These are phyloP conservation scores for Cicer judaicum DNA, from an alignment of 306 rosid species.

Conservation along the genomic window DNA sequence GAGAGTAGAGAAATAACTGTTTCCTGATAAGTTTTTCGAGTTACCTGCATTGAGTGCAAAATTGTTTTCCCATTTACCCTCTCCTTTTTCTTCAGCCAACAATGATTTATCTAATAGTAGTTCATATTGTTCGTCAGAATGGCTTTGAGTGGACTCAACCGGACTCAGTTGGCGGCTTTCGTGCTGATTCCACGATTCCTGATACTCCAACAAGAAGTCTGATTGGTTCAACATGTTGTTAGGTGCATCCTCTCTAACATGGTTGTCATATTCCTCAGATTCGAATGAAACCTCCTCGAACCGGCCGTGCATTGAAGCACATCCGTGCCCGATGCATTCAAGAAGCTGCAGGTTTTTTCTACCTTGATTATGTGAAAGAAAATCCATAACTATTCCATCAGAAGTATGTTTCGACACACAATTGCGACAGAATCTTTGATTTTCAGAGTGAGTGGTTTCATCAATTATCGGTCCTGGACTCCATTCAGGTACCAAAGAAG, in stretches of 20 bases:
- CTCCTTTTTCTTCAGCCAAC: constrained; percentile 45
- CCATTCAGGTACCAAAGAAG: constrained; percentile 87
- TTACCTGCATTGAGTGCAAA: constrained; percentile 34
- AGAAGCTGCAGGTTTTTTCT: constrained; percentile 52
- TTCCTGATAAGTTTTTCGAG: constrained; percentile 53
- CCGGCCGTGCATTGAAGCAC: constrained; percentile 81
- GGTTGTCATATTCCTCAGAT: constrained; percentile 62
- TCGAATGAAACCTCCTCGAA: constrained; percentile 83
- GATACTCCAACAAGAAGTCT: constrained; percentile 51
- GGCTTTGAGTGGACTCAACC: constrained; percentile 66
- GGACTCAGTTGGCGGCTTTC: constrained; percentile 75
- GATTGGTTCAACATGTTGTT: constrained; percentile 46
- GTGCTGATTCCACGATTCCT: constrained; percentile 62
- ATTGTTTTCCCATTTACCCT: constrained; percentile 44
- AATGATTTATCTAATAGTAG: constrained; percentile 51
- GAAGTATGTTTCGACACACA: constrained; percentile 67
- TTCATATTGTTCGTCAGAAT: constrained; percentile 67
- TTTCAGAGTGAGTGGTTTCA: constrained; percentile 62
- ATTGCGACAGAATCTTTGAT: constrained; percentile 60
- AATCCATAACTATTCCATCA: constrained; percentile 53
- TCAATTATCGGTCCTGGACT: constrained; percentile 61
- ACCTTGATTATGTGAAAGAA: constrained; percentile 49
- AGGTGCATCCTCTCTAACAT: constrained; percentile 44
- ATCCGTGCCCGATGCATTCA: constrained; percentile 64
- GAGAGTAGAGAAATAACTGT: constrained; percentile 46